phyloP scores from a whole-genome alignment of 148 eudicot genomes.

The Chenopodium formosanum region DNA sequence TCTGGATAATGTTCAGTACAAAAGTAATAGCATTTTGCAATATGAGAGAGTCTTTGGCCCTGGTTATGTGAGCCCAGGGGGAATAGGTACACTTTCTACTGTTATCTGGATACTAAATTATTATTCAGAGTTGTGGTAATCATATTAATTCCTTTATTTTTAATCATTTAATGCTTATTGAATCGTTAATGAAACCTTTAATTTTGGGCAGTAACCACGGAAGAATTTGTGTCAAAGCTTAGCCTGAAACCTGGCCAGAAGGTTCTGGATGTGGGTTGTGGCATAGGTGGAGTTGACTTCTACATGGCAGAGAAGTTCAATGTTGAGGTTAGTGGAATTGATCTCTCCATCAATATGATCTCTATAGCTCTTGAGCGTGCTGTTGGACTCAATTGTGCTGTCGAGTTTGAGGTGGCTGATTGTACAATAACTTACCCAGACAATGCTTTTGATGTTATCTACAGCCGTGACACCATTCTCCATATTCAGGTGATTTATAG shows the following conservation, averaged over 20 bases:
- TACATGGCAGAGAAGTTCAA: slow-evolving; percentile 94
- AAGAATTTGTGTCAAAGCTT: slow-evolving; percentile 75
- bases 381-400: slow-evolving; percentile 67
- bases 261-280: slow-evolving; percentile 96
- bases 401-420: slow-evolving; percentile 95
- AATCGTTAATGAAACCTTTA: neutral
- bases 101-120: neutral
- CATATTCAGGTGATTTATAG: slow-evolving; percentile 79
- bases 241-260: slow-evolving; percentile 88
- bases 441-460: slow-evolving; percentile 78
- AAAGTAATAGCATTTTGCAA: slow-evolving; percentile 68
- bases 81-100: slow-evolving; percentile 53
- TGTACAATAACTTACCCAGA: slow-evolving; percentile 93
- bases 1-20: slow-evolving; percentile 91
- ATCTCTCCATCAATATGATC: slow-evolving; percentile 89
- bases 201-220: slow-evolving; percentile 71
- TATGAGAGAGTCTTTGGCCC: slow-evolving; percentile 89
- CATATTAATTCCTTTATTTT: too few species aligned
- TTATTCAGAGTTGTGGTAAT: neutral
- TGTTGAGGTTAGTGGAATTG: slow-evolving; percentile 87
- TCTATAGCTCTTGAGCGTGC: slow-evolving; percentile 90
- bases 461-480: slow-evolving; percentile 96
- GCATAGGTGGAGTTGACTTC: slow-evolving; percentile 94
- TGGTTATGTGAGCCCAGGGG: slow-evolving; percentile 98
- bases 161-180: too few species aligned